Evolutionary conservation across 495 filamentous ascomycete genomes (phyloP), one percentile per base, ranked within the genome.

Genomic region (Cenococcum geophilum): DNA sequence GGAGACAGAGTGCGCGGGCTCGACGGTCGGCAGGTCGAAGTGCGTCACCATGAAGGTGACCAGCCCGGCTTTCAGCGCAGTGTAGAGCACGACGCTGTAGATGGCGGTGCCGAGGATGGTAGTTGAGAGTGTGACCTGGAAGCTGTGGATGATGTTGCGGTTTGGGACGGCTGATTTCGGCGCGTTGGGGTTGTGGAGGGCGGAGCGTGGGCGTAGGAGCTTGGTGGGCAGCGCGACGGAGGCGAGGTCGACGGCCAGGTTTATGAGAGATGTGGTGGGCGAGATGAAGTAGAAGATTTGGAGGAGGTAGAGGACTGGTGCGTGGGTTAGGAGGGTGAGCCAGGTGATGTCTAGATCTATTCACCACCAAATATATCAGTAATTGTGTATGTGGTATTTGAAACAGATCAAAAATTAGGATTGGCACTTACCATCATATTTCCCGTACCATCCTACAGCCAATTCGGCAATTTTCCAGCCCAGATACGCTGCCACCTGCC

Each of bases 391-490:
- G 1, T 10, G 12, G 14, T 4, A 50, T 22, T 21, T 8, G 14
- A 5, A 49, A 20, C 22, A 40, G 25, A 36, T 0, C 27, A 43
- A 32, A 25, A 20, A 56, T 16, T 57, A 34, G 20, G 27, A 32
- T 32, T 32, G 27, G 6, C 2, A 68, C 78, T 65, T 70, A 87
- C 84, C 79, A 71, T 92, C 89, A 69, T 83, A 89, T 51, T 82
- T 78, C 37, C 83, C 75, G 62, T 76, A 79, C 90, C 89, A 95
- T 35, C 80, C 83, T 18, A 89, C 63, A 22, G 78, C 84, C 51
- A 95, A 77, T 71, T 88, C 84, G 36, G 84, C 76, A 58, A 85
- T 73, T 74, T 79, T 86, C 86, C 87, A 92, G 8, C 66, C 81
- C 11, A 87, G 73, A 58, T 89, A 68, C 5, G 80, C 77, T 8